phyloP scores from a whole-genome alignment of 108 stramenopile genomes.

The Nitzschia sp. region DNA sequence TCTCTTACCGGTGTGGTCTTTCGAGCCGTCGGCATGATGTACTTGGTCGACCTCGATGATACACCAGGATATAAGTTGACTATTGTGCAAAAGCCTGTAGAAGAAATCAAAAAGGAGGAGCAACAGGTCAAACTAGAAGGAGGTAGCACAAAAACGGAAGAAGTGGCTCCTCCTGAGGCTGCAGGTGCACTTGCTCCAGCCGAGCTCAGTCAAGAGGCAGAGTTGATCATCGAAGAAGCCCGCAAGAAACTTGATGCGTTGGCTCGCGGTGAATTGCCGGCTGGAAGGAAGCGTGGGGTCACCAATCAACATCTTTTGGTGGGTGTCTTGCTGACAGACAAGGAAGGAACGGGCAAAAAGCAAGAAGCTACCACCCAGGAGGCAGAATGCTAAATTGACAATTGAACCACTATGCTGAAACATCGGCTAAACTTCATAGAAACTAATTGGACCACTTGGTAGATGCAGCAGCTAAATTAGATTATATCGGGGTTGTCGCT shows the following conservation, averaged over 20 bases:
- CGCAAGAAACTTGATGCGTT: constrained; percentile 4
- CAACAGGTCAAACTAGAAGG: background rate
- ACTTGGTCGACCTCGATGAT: constrained; percentile 38
- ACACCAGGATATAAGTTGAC: constrained; percentile 25
- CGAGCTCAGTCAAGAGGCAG: background rate
- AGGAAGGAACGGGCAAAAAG: too few relatives aligned
- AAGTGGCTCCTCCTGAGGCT: background rate
- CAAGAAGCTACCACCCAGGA: too few relatives aligned
- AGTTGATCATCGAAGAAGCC: constrained; percentile 10
- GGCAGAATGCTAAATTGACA: too few relatives aligned
- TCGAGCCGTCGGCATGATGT: constrained; percentile 42
- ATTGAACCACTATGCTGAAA: too few relatives aligned
- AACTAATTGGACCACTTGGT: too few relatives aligned
- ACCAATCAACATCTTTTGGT: constrained; percentile 7
- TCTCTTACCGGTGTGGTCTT: constrained; percentile 31
- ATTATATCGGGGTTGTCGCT: too few relatives aligned
- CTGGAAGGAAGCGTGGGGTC: background rate
- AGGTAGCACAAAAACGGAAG: background rate
- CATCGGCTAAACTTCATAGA: too few relatives aligned
- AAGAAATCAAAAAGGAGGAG: background rate
- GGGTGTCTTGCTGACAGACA: too few relatives aligned
- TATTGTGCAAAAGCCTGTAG: constrained; percentile 3
- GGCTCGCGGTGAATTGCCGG: background rate
- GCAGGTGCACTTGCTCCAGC: background rate
- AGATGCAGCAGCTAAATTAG: too few relatives aligned